Conservation (phyloP, 2,329 filamentous ascomycete genomes). For the Hypoxylon sp. region DNA sequence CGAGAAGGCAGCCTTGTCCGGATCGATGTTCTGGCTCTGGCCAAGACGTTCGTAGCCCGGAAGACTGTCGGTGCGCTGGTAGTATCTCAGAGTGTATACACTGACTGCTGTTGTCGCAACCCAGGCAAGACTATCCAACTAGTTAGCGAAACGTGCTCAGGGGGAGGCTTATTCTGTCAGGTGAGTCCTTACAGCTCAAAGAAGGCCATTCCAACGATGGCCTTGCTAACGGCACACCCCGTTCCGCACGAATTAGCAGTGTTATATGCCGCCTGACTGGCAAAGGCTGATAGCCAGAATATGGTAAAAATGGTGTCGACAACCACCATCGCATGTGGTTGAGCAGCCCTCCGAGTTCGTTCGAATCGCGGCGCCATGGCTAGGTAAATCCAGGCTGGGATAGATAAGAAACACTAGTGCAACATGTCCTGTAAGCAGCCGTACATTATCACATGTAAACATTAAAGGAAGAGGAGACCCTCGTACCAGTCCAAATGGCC, state of each 20-base stretch:
- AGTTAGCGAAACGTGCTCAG: constrained; percentile 13
- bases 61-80: constrained; percentile 72
- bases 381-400: constrained; percentile 76
- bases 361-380: constrained; percentile 75
- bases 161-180: neutral
- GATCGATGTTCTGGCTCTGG: constrained; percentile 70
- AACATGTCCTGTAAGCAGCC: constrained; percentile 30
- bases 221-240: constrained; percentile 74
- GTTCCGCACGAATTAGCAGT: constrained; percentile 67
- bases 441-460: neutral
- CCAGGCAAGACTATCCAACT: constrained; percentile 67
- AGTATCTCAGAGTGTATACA: constrained; percentile 73
- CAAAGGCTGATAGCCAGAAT: constrained; percentile 77
- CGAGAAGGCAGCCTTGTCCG: constrained; percentile 78
- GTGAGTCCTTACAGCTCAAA: constrained; percentile 69
- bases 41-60: constrained; percentile 71
- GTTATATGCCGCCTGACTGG: constrained; percentile 76
- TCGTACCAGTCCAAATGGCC: constrained; percentile 75
- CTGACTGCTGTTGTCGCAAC: constrained; percentile 68
- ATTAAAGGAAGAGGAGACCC: constrained; percentile 5
- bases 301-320: constrained; percentile 72
- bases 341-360: constrained; percentile 72
- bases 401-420: constrained; percentile 73
- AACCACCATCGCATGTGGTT: constrained; percentile 73
- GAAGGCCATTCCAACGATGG: constrained; percentile 73